Evolutionary conservation across 2,329 filamentous ascomycete species (phyloP).

Genomic region (Trichoderma arundinaceum): DNA sequence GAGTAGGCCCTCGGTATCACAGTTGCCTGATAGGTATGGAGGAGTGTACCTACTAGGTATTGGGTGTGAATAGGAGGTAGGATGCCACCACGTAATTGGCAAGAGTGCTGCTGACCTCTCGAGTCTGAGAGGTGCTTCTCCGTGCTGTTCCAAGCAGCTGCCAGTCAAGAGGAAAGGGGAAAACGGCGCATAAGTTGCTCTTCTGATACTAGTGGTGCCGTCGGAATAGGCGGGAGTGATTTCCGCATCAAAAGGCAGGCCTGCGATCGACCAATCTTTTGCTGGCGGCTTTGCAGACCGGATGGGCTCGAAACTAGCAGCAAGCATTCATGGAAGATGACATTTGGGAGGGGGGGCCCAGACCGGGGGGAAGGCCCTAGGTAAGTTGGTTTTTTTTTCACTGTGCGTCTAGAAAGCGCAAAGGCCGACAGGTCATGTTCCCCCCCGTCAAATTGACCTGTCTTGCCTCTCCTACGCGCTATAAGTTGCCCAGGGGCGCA

Average conservation of each 20-base stretch:
- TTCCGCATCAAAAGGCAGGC: neutral
- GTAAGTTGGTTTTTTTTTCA: neutral
- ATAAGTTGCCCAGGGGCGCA: conserved; percentile 8
- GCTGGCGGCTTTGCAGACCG: conserved; percentile 8
- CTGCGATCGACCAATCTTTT: neutral
- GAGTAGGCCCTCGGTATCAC: neutral
- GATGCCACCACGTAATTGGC: conserved; percentile 6
- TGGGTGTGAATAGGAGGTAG: neutral
- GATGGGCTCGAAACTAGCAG: conserved; percentile 1
- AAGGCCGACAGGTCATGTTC: conserved; percentile 11
- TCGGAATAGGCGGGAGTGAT: conserved; percentile 7
- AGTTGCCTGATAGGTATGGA: neutral
- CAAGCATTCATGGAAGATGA: conserved; percentile 8
- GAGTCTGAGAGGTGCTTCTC: too few species aligned
- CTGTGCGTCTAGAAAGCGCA: conserved; percentile 1
- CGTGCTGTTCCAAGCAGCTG: neutral
- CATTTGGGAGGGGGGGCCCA: neutral
- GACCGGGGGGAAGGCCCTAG: neutral
- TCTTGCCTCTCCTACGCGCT: conserved; percentile 12
- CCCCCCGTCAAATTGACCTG: conserved; percentile 15
- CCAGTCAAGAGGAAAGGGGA: neutral
- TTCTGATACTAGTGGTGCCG: conserved; percentile 18
- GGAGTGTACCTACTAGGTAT: neutral
- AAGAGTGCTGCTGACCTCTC: conserved; percentile 9
- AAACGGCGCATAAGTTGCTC: conserved; percentile 11